Conservation (phyloP, 257 asterid species). For the Echium plantagineum region DNA sequence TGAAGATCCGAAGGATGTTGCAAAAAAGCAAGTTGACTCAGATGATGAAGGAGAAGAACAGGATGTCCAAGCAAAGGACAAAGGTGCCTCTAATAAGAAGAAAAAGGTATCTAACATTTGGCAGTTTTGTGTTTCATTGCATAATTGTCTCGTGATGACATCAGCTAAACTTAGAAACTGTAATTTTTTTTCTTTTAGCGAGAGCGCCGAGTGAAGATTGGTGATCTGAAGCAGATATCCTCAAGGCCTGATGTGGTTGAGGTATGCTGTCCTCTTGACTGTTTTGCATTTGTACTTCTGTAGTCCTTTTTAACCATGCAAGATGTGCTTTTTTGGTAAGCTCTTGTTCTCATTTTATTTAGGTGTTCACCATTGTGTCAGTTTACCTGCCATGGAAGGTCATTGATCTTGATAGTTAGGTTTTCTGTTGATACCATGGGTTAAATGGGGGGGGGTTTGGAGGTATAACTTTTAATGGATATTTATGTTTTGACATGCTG, state of each 20-base stretch:
- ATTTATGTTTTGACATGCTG: no score
- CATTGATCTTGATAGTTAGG: no score
- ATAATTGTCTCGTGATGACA: constrained; percentile 1
- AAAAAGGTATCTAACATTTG: constrained; percentile 47
- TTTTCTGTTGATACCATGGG: no score
- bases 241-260: constrained; percentile 90
- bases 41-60: constrained; percentile 86
- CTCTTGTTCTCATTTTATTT: background rate
- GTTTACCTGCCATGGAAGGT: no score
- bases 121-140: background rate
- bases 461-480: no score
- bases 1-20: constrained; percentile 42
- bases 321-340: background rate
- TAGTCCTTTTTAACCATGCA: background rate
- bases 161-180: constrained; percentile 9
- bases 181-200: constrained; percentile 34
- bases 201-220: constrained; percentile 90
- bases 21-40: constrained; percentile 67
- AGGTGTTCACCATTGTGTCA: background rate
- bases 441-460: no score
- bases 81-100: constrained; percentile 82
- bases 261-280: constrained; percentile 27
- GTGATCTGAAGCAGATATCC: constrained; percentile 72
- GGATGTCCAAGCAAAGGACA: constrained; percentile 62
- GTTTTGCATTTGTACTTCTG: background rate